Evolutionary conservation across 257 asterid species (phyloP), one percentile per base, ranked within the genome.

Genomic region (Solanum peruvianum): DNA sequence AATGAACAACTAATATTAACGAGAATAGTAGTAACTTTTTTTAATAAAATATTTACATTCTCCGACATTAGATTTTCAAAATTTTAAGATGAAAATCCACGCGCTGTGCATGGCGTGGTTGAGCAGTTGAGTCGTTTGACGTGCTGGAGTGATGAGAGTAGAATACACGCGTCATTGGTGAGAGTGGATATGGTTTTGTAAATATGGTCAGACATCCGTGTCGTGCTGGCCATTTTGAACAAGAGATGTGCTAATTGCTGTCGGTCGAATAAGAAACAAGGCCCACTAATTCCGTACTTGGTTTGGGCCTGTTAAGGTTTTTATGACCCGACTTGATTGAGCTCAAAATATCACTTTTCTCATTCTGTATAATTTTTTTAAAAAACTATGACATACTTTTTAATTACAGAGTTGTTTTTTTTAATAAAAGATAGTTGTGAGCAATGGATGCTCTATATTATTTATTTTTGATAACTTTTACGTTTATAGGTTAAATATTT

Each of bases 61-160:
- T 84, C 29, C 90, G 87, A 84, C 93, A 86, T 82, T 39, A 49
- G 20, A 41, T 23, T 87, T 90, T 75, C 49, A 80, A 35, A 67
- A 6, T 81, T 42, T 25, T 44, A 25, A 25, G 25, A 15, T 27
- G 64, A 5, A 27, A 45, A 9, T 10, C 9, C 66, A 78, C 84
- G 66, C 66, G 66, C 84, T 45, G 2, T 45, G 13, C 0, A 6
- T 16, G 64, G 16, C 66, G 84, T 78, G 27, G 42, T 27, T 8
- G 9, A 5, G 20, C 84, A 27, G 15, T 42, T 77, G 27, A 15
- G 27, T 0, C 16, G 10, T 11, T 45, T 27, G 66, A 27, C 10
- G 25, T n/a, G 31, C 21, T 6, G 11, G 84, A 21, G 29, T 78
- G 42, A 27, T 9, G 4, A 27, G 33, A 78, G 41, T 78, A 9